Percentiles rank a stretch among this genome's conserved stretches.
These are phyloP conservation scores for Cercospora nicotianae DNA, from an alignment of 2,329 filamentous ascomycete species.

Conservation along the genomic window DNA sequence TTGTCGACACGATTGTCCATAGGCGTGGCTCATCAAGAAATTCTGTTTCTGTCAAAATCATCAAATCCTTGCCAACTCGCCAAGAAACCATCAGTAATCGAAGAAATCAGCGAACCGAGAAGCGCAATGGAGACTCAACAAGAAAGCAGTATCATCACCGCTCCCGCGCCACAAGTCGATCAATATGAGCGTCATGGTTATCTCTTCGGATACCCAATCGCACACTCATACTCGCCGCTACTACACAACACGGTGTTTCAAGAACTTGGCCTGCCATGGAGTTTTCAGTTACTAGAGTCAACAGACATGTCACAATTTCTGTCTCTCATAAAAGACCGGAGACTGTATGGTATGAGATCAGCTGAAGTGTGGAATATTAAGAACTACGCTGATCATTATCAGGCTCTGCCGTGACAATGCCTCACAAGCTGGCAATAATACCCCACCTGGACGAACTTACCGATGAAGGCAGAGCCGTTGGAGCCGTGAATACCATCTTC, in stretches of 20 bases:
- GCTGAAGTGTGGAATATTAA: not conserved
- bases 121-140: conserved; percentile 17
- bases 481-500: conserved; percentile 79
- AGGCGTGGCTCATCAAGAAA: not conserved
- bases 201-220: conserved; percentile 58
- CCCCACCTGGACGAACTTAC: conserved; percentile 71
- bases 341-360: conserved; percentile 58
- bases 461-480: conserved; percentile 69
- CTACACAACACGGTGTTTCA: conserved; percentile 58
- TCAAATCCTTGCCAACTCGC: not conserved
- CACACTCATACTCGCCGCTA: conserved; percentile 58
- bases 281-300: conserved; percentile 51
- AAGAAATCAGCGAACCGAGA: not conserved
- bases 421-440: conserved; percentile 76
- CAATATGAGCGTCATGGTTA: conserved; percentile 54
- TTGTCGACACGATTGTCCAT: not conserved
- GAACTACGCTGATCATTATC: conserved; percentile 17
- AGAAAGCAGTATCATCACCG: conserved; percentile 27
- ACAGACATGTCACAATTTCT: conserved; percentile 48
- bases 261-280: conserved; percentile 53
- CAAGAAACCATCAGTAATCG: not conserved
- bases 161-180: conserved; percentile 29
- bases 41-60: not conserved
- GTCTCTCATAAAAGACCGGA: conserved; percentile 54
- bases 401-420: conserved; percentile 78